A percentile compares a stretch with the other conserved stretches of the same genome.
phyloP scores from a whole-genome alignment of 768 basidiomycete species.

The Lentinula lateritia region DNA sequence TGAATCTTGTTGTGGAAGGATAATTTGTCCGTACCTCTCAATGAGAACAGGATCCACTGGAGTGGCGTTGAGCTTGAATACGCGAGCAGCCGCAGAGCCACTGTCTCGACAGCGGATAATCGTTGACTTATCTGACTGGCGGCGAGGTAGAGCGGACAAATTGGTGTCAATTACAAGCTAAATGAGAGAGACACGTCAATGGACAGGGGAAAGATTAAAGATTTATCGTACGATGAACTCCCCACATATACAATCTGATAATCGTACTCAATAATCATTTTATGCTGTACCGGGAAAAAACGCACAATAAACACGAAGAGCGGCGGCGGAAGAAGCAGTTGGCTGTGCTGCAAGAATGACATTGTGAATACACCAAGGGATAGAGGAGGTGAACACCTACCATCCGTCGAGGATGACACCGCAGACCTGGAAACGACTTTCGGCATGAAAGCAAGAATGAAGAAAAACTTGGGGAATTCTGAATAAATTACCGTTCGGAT shows the following conservation, averaged over 20 bases:
- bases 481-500: not conserved
- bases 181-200: constrained; percentile 5
- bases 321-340: constrained; percentile 72
- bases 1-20: not conserved
- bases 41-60: constrained; percentile 65
- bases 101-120: constrained; percentile 74
- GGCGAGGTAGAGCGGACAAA: constrained; percentile 60
- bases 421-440: constrained; percentile 89
- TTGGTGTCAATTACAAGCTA: constrained; percentile 82
- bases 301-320: constrained; percentile 75
- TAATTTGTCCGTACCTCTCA: constrained; percentile 54
- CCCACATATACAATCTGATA: constrained; percentile 77
- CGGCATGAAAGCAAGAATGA: constrained; percentile 51
- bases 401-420: constrained; percentile 83
- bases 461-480: not conserved
- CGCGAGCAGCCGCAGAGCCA: constrained; percentile 47
- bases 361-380: constrained; percentile 1
- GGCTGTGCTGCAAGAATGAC: constrained; percentile 51
- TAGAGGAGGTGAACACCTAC: constrained; percentile 26
- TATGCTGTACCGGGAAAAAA: not conserved
- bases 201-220: not conserved
- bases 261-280: constrained; percentile 10
- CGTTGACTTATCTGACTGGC: constrained; percentile 74
- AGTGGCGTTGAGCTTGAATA: constrained; percentile 86
- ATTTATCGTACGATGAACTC: constrained; percentile 70